Percentiles rank a stretch among this genome's conserved stretches.
phyloP scores from a whole-genome alignment of 2,329 filamentous ascomycete genomes.

The Penicillium sp. region DNA sequence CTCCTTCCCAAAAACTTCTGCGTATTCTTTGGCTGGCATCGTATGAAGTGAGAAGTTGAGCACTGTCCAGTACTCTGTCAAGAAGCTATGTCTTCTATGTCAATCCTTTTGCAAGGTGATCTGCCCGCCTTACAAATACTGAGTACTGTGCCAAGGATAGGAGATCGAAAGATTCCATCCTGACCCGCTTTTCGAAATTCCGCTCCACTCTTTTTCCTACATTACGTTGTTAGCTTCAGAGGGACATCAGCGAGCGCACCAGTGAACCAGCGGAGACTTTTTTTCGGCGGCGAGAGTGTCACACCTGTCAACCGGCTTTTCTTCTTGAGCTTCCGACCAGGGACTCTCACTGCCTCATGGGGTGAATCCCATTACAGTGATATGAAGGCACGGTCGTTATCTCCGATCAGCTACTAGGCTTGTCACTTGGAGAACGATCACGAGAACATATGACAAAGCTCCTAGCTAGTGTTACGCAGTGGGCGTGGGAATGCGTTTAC shows the following conservation, averaged over 20 bases:
- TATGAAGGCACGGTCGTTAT: neutral
- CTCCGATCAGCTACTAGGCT: neutral
- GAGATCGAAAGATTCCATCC: constrained; percentile 25
- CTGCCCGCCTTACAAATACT: constrained; percentile 23
- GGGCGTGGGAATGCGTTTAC: constrained; percentile 4
- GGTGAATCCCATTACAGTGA: constrained; percentile 20
- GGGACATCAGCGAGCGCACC: constrained; percentile 55
- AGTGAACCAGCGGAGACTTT: constrained; percentile 44
- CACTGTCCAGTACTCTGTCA: constrained; percentile 53
- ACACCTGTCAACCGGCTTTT: neutral
- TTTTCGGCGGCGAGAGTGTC: constrained; percentile 2
- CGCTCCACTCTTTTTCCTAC: constrained; percentile 23
- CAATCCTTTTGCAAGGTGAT: constrained; percentile 56
- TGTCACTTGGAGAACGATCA: constrained; percentile 5
- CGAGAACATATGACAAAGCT: constrained; percentile 7
- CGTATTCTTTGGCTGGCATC: constrained; percentile 29
- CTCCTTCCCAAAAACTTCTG: constrained; percentile 36
- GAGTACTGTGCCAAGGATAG: constrained; percentile 34
- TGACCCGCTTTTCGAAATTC: constrained; percentile 29
- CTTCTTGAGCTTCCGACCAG: constrained; percentile 2
- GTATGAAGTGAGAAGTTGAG: constrained; percentile 56
- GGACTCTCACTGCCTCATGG: constrained; percentile 12
- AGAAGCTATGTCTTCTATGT: constrained; percentile 28
- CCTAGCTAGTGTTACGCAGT: constrained; percentile 5
- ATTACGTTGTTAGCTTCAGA: constrained; percentile 19